Base-by-base conservation (phyloP, 805 yeast species). In the Wickerhamomyces pijperi region DNA sequence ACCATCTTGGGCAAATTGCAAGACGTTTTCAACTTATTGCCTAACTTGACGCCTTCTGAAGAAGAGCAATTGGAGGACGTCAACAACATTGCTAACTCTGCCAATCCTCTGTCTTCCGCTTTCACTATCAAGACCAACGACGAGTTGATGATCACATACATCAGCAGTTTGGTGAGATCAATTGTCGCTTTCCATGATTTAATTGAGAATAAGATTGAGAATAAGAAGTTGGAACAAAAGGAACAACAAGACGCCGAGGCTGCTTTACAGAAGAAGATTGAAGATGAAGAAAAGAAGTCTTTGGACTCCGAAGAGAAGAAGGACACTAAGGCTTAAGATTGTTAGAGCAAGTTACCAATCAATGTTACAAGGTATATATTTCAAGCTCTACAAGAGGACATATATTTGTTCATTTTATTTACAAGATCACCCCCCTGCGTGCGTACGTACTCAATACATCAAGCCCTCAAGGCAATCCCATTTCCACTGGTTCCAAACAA, bases 121-220 rank as follows among this genome's bases (percentile, higher is more conserved):
- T 82, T 90, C 56, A 87, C 94, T 1, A 72, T 83, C 34, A 92
- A 90, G 63, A 86, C 98, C 3, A 94, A 92, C 56, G 99, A 92
- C 56, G 95, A 92, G 60, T 68, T 94, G 50, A 90, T 94, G 98
- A 73, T 86, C 55, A 76, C 92, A 19, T 94, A 94, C 58, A 77
- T 92, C 47, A 76, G 92, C 53, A 80, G 90, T 38, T 67, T 92
- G 52, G 95, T 92, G 19, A 75, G 97, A 56, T 83, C 97, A 5
- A 88, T 94, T 52, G 82, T 92, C 55, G 94, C 97, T 11, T 90
- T 92, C 72, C 95, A 92, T 61, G 94, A 92, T 59, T 72, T 92
- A 60, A 92, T 92, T 56, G 97, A 92, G 53, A 94, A 94, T 65
- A 92, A 92, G 64, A 78, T 92, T 48, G 85, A 83, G 50, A 87